Conservation (phyloP, 345 rosid species). For the Angophora floribunda region DNA sequence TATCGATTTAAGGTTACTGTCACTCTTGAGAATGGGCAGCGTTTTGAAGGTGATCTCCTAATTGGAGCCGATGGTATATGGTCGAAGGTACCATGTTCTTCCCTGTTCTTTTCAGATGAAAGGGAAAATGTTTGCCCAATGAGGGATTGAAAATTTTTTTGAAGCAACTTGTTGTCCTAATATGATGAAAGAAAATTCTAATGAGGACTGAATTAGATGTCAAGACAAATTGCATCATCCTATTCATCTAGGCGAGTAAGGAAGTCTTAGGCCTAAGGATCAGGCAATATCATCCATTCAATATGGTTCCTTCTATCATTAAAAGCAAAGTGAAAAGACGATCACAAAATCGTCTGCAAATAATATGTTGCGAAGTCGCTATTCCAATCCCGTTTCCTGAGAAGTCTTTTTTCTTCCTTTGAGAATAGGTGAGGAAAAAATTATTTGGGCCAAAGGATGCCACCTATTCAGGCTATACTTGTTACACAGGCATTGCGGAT, state of each 20-base stretch:
- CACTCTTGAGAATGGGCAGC: conserved; percentile 67
- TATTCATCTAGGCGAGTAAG: not conserved
- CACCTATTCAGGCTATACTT: conserved; percentile 78
- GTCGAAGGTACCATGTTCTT: conserved; percentile 61
- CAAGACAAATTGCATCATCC: not conserved
- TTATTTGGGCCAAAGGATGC: conserved; percentile 74
- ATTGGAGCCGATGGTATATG: conserved; percentile 96
- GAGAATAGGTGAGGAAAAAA: conserved; percentile 64
- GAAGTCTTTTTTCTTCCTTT: not conserved
- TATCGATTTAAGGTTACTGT: conserved; percentile 52
- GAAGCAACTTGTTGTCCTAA: not conserved
- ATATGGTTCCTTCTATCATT: not conserved
- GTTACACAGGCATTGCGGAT: conserved; percentile 94
- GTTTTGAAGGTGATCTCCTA: conserved; percentile 71
- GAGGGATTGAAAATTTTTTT: not conserved
- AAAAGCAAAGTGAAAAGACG: not conserved
- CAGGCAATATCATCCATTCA: not conserved
- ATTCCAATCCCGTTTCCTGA: not conserved
- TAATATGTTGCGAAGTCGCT: not conserved
- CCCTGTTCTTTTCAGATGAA: not conserved
- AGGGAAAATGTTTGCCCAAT: not conserved
- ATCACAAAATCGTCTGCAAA: not conserved
- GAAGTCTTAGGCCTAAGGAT: not conserved
- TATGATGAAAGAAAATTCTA: not conserved
- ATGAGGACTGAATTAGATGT: not conserved